Base-by-base conservation (phyloP, 1,284 basidiomycete genomes). In the Rhodofomes roseus region DNA sequence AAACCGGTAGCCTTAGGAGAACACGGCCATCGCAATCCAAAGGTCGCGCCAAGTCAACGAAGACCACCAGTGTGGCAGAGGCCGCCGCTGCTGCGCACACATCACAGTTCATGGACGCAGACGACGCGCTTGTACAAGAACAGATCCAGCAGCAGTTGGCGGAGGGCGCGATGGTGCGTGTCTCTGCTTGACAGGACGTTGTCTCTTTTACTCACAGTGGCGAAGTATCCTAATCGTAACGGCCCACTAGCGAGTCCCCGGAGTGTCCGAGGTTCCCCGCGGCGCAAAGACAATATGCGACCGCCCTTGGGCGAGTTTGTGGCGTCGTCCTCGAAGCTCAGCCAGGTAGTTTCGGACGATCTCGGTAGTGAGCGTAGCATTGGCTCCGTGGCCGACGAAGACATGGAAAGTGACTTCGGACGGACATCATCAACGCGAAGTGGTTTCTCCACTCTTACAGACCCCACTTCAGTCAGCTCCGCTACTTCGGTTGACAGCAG, bases 31-130 rank as follows among this genome's bases (percentile, higher is more conserved):
- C 73, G 53, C 69, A 74, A 9, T 70, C 68, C 29, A 69, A 69
- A 46, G 64, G 68, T 20, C 69, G 70, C 14, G 69, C 68, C 18
- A 77, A 77, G 57, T 66, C 70, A 9, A 72, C 71, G 8, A 79
- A 75, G 59, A 62, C 71, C 34, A 55, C 64, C 53, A 71, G 69
- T 58, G 68, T 74, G 57, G 81, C 84, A 2, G 82, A 81, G 50
- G 77, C 65, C 0, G 74, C 79, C 61, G 79, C 74, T 65, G 50
- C 34, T 8, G 83, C 83, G 22, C 83, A 83, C 9, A 79, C 82
- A 1, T 94, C 92, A 6, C 94, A 95, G 68, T 96, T 96, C 68
- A 87, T 92, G 84, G 93, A 95, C 71, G 94, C 93, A 5, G 91
- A 95, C 63, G 94, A 95, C 61, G 90, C 87, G n/a, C 81, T 87